These are phyloP conservation scores for Myriangium duriaei DNA, from an alignment of 2,329 filamentous ascomycete species.

Conservation along the genomic window DNA sequence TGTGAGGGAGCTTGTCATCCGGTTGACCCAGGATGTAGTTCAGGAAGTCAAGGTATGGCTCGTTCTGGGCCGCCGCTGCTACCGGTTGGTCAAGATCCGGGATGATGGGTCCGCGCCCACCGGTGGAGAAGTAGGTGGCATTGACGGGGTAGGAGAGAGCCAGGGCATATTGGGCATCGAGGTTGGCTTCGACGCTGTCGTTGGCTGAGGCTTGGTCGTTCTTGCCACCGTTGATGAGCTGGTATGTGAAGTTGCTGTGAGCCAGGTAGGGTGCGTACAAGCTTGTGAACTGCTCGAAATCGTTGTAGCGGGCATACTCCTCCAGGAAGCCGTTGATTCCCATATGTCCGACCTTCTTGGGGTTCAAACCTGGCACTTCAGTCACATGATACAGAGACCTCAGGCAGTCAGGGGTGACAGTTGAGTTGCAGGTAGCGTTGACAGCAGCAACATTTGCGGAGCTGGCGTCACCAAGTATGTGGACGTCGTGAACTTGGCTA, in stretches of 20 bases:
- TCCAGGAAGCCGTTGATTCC: conserved; percentile 34
- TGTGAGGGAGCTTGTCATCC: conserved; percentile 43
- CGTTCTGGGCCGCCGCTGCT: conserved; percentile 47
- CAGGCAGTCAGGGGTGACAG: conserved; percentile 40
- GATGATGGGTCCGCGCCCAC: conserved; percentile 39
- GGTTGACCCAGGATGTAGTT: conserved; percentile 43
- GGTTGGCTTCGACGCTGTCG: conserved; percentile 44
- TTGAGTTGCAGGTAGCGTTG: conserved; percentile 34
- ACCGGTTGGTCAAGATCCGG: conserved; percentile 31
- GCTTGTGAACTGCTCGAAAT: conserved; percentile 20
- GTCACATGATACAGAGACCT: conserved; percentile 39
- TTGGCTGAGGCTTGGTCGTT: conserved; percentile 29
- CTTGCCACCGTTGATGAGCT: conserved; percentile 43
- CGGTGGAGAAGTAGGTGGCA: conserved; percentile 45
- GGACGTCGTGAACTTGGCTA: conserved; percentile 24
- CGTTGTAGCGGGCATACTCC: conserved; percentile 35
- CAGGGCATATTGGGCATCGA: conserved; percentile 49
- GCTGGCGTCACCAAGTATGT: conserved; percentile 5
- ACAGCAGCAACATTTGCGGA: conserved; percentile 4
- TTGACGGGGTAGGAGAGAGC: conserved; percentile 40
- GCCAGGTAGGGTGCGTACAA: conserved; percentile 13
- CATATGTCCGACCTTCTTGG: conserved; percentile 7
- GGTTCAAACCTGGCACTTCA: conserved; percentile 15
- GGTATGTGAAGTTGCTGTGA: conserved; percentile 42
- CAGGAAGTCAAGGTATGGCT: conserved; percentile 53